These are phyloP conservation scores for Talaromyces sp. DNA, from an alignment of 2,329 filamentous ascomycete genomes.

Conservation along the genomic window DNA sequence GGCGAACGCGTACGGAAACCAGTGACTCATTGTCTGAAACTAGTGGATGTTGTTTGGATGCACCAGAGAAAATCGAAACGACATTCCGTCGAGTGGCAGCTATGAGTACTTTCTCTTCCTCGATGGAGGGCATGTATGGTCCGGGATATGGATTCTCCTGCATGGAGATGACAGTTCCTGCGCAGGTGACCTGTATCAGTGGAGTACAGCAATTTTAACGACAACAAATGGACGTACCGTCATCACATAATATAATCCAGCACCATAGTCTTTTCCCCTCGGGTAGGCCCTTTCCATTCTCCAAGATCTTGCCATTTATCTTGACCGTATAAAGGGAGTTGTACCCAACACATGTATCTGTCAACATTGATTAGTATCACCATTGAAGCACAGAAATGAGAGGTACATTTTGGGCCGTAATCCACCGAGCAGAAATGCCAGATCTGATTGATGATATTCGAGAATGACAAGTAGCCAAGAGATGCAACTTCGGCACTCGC, in stretches of 20 bases:
- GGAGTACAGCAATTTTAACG: neutral
- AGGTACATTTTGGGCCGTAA: conserved; percentile 60
- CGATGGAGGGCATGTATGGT: conserved; percentile 36
- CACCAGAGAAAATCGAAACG: conserved; percentile 58
- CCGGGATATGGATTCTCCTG: conserved; percentile 58
- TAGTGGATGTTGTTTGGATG: conserved; percentile 53
- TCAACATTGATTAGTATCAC: conserved; percentile 10
- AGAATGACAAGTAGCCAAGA: conserved; percentile 46
- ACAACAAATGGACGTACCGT: conserved; percentile 44
- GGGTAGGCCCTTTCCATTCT: conserved; percentile 36
- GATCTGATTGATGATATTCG: conserved; percentile 64
- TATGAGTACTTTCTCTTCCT: conserved; percentile 29
- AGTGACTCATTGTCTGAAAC: conserved; percentile 48
- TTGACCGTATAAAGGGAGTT: conserved; percentile 54
- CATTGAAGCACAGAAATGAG: neutral
- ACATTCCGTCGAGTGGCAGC: conserved; percentile 54
- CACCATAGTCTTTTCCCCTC: conserved; percentile 61
- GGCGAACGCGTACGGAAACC: conserved; percentile 46
- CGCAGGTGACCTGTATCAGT: conserved; percentile 12
- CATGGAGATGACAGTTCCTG: conserved; percentile 67
- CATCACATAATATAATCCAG: conserved; percentile 67
- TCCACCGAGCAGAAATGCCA: conserved; percentile 74
- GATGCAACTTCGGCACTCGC: conserved; percentile 25
- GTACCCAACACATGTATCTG: conserved; percentile 68
- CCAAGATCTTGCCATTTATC: conserved; percentile 46